Percentiles rank a stretch among this genome's conserved stretches.
phyloP scores from a whole-genome alignment of 257 asterid genomes.

The Fraxinus pennsylvanica region DNA sequence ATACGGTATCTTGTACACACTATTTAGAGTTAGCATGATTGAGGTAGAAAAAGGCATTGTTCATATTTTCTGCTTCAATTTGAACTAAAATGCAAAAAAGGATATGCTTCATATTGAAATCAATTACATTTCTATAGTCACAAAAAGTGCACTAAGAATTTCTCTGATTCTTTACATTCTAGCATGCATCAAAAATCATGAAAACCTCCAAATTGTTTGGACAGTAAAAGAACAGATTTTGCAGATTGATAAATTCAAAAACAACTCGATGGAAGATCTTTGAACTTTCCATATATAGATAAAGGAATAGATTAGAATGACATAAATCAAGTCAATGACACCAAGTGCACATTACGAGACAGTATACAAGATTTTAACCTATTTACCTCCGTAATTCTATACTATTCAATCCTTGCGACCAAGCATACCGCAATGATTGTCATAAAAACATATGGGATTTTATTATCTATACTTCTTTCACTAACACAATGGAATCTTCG shows the following conservation, averaged over 20 bases:
- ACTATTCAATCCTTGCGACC: slow-evolving; percentile 35
- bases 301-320: background rate
- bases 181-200: background rate
- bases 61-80: background rate
- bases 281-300: no score
- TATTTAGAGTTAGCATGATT: background rate
- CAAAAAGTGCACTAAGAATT: background rate
- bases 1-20: background rate
- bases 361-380: background rate
- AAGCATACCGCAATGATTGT: background rate
- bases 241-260: background rate
- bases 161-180: background rate
- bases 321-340: background rate
- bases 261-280: background rate
- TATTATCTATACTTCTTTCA: no score
- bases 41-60: background rate
- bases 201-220: background rate
- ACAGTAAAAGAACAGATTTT: background rate
- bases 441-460: background rate
- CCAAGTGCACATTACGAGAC: background rate
- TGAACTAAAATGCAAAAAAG: no score
- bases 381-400: background rate
- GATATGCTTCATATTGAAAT: background rate
- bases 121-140: background rate
- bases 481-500: background rate